These are phyloP conservation scores for Diaporthe nobilis DNA, from an alignment of 2,329 filamentous ascomycete genomes.

Conservation along the genomic window DNA sequence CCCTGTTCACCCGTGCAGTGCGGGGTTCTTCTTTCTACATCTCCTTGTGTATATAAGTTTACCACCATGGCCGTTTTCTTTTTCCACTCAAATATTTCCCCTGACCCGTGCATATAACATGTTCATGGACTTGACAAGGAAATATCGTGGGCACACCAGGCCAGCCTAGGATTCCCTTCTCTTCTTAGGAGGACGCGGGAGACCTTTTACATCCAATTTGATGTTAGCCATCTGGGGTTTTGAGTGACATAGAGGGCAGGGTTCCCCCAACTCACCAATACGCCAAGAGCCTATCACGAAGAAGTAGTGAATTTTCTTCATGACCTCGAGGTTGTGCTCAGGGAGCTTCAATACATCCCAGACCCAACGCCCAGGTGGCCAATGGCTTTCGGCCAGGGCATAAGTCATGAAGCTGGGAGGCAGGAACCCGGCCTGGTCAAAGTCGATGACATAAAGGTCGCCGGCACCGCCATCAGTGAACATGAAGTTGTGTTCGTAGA, in stretches of 20 bases:
- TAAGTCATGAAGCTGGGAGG: not conserved
- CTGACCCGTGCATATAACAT: not conserved
- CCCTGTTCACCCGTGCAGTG: too few species aligned
- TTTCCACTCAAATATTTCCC: too few species aligned
- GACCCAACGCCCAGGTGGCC: not conserved
- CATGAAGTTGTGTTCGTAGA: not conserved
- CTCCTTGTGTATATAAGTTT: too few species aligned
- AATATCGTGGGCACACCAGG: not conserved
- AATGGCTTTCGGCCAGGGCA: conserved; percentile 15
- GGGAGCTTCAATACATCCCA: not conserved
- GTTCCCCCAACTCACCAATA: not conserved
- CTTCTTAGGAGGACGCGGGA: not conserved
- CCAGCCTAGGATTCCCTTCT: not conserved
- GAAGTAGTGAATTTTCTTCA: not conserved
- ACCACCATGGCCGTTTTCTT: too few species aligned
- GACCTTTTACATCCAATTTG: not conserved
- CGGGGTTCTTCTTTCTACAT: too few species aligned
- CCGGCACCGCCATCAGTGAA: conserved; percentile 15
- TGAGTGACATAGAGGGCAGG: not conserved
- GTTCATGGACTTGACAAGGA: not conserved
- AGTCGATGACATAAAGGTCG: not conserved
- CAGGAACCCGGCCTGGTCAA: conserved; percentile 22
- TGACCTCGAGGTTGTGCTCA: not conserved
- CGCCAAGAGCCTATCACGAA: not conserved
- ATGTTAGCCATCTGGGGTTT: not conserved